A percentile compares a stretch with the other conserved stretches of the same genome.
These are phyloP conservation scores for Oidiodendron maius DNA, from an alignment of 495 filamentous ascomycete genomes.

Conservation along the genomic window DNA sequence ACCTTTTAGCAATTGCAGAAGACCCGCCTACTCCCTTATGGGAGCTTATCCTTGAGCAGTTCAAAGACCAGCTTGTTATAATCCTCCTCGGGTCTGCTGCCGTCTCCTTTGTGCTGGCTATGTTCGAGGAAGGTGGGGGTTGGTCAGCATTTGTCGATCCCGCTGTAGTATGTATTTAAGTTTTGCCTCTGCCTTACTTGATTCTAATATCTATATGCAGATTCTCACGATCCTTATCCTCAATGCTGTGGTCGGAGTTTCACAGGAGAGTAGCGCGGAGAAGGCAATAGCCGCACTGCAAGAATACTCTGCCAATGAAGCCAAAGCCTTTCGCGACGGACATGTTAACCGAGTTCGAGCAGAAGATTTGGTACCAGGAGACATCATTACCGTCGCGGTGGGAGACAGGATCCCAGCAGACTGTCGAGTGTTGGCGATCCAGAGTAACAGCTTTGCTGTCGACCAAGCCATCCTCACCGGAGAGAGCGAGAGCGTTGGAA, in stretches of 20 bases:
- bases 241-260: slow-evolving; percentile 95
- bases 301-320: slow-evolving; percentile 98
- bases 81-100: slow-evolving; percentile 90
- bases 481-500: slow-evolving; percentile 95
- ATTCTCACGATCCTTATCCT: slow-evolving; percentile 96
- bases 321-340: slow-evolving; percentile 82
- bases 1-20: slow-evolving; percentile 73
- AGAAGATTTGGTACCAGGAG: slow-evolving; percentile 93
- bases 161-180: slow-evolving; percentile 61
- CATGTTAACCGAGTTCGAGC: slow-evolving; percentile 74
- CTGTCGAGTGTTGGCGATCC: slow-evolving; percentile 82
- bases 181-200: not conserved
- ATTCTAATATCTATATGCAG: slow-evolving; percentile 33
- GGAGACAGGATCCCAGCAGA: slow-evolving; percentile 97
- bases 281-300: slow-evolving; percentile 98
- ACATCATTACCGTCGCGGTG: slow-evolving; percentile 83
- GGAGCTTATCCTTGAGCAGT: slow-evolving; percentile 95
- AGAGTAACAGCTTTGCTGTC: slow-evolving; percentile 93
- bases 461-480: slow-evolving; percentile 98
- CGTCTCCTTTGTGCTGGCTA: slow-evolving; percentile 89
- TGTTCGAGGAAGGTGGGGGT: slow-evolving; percentile 88
- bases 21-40: slow-evolving; percentile 96
- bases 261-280: slow-evolving; percentile 97
- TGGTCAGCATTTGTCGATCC: slow-evolving; percentile 99
- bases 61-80: slow-evolving; percentile 97